Conservation (phyloP, 2,329 filamentous ascomycete genomes). For the Triangularia setosa region DNA sequence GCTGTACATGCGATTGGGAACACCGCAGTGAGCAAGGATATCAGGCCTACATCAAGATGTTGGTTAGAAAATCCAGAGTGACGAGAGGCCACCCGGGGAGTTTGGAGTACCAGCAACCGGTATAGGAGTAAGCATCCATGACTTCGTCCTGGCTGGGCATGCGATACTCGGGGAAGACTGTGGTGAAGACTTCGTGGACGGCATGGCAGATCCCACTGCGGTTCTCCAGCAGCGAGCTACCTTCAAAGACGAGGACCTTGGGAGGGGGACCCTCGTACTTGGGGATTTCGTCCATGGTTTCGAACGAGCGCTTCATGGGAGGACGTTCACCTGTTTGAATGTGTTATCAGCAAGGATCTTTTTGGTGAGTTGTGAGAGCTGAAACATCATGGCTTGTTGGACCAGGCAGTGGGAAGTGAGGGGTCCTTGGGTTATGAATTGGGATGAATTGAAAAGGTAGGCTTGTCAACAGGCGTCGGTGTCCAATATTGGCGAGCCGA, state of each 20-base stretch:
- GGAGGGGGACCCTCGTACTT: background rate
- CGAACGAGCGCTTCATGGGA: background rate
- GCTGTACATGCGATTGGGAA: background rate
- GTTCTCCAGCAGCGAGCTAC: background rate
- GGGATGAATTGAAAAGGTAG: background rate
- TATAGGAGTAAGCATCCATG: background rate
- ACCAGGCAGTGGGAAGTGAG: background rate
- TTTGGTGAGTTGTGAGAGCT: background rate
- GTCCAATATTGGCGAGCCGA: background rate
- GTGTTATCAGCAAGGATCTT: background rate
- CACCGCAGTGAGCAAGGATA: background rate
- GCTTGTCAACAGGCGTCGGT: background rate
- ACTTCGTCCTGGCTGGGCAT: background rate
- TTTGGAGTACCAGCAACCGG: background rate
- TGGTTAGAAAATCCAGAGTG: background rate
- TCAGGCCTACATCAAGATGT: background rate
- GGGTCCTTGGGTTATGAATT: background rate
- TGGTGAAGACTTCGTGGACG: background rate
- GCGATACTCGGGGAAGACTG: background rate
- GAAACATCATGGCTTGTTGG: too few species aligned
- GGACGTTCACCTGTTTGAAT: background rate
- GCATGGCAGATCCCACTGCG: background rate
- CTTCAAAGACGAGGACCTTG: background rate
- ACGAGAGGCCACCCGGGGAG: too few species aligned
- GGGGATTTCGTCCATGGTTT: background rate